These are phyloP conservation scores for Rhodotorula sp. DNA, from an alignment of 1,284 basidiomycete species.

Conservation along the genomic window DNA sequence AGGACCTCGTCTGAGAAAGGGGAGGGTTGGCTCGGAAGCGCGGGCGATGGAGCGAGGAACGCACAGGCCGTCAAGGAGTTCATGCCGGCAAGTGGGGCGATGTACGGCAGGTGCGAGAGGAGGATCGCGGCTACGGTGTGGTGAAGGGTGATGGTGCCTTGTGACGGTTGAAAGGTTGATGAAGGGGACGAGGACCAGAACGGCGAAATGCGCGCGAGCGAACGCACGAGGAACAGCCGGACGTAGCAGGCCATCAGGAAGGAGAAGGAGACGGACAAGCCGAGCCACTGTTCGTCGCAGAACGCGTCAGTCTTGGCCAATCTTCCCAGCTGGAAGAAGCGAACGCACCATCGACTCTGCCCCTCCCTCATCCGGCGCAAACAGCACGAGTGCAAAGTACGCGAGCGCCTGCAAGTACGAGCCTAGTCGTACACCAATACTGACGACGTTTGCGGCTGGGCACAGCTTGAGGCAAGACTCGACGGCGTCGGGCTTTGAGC, in stretches of 20 bases:
- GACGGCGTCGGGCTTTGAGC: conserved; percentile 28
- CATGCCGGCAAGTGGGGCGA: conserved; percentile 23
- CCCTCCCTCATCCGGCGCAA: conserved; percentile 36
- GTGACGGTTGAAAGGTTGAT: background rate
- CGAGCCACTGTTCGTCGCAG: conserved; percentile 17
- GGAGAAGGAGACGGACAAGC: conserved; percentile 26
- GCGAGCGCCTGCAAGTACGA: conserved; percentile 27
- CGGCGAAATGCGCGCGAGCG: background rate
- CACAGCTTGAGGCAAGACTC: conserved; percentile 24
- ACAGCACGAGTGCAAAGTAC: conserved; percentile 29
- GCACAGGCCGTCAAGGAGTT: conserved; percentile 27
- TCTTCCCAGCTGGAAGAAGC: background rate
- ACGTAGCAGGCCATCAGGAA: conserved; percentile 22
- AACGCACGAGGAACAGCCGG: conserved; percentile 23
- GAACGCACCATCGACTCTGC: background rate
- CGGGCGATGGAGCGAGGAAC: background rate
- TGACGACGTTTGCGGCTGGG: conserved; percentile 19
- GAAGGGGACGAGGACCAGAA: too few species aligned
- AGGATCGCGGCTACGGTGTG: conserved; percentile 28
- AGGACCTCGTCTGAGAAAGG: conserved; percentile 14
- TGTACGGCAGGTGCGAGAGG: conserved; percentile 29
- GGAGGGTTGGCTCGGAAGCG: background rate
- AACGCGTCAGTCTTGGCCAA: background rate
- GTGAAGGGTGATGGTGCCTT: conserved; percentile 30
- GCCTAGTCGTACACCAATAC: conserved; percentile 25